Evolutionary conservation across 805 yeast species (phyloP).

Genomic region (Yarrowia alimentaria): DNA sequence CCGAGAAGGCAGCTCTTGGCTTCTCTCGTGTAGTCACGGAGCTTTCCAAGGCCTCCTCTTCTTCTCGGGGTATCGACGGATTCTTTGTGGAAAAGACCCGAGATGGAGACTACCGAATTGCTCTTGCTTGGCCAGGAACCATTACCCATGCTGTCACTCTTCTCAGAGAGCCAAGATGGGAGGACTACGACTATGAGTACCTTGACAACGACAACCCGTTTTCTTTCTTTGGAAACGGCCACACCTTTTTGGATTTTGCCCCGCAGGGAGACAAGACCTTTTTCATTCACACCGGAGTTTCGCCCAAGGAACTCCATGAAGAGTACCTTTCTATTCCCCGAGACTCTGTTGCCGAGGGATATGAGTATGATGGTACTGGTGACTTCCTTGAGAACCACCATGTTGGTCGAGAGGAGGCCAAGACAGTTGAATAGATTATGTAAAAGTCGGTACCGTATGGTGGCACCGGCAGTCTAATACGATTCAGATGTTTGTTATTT

Average conservation of each 20-base stretch:
- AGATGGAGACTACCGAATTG: slow-evolving; percentile 21
- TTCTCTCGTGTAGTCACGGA: slow-evolving; percentile 14
- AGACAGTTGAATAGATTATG: no score
- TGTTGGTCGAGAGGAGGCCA: slow-evolving; percentile 13
- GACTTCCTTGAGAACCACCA: slow-evolving; percentile 24
- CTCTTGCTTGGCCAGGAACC: slow-evolving; percentile 30
- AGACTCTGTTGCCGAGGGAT: slow-evolving; percentile 15
- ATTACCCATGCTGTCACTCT: slow-evolving; percentile 29
- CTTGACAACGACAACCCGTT: slow-evolving; percentile 29
- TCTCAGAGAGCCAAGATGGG: slow-evolving; percentile 28
- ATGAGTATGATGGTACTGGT: slow-evolving; percentile 16
- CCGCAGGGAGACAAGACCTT: slow-evolving; percentile 21
- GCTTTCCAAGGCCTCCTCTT: slow-evolving; percentile 20
- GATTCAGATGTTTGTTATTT: no score
- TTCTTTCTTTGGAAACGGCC: slow-evolving; percentile 31
- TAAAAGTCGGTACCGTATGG: no score
- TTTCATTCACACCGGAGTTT: slow-evolving; percentile 1
- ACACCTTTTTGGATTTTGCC: slow-evolving; percentile 29
- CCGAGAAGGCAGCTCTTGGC: slow-evolving; percentile 26
- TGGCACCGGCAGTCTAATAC: no score
- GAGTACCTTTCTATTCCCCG: slow-evolving; percentile 10
- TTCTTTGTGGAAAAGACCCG: slow-evolving; percentile 18
- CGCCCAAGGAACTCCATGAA: slow-evolving; percentile 12
- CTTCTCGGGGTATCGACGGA: slow-evolving; percentile 16
- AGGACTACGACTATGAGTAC: slow-evolving; percentile 30